These are phyloP conservation scores for Penicillium parvum DNA, from an alignment of 495 filamentous ascomycete genomes.

Conservation along the genomic window DNA sequence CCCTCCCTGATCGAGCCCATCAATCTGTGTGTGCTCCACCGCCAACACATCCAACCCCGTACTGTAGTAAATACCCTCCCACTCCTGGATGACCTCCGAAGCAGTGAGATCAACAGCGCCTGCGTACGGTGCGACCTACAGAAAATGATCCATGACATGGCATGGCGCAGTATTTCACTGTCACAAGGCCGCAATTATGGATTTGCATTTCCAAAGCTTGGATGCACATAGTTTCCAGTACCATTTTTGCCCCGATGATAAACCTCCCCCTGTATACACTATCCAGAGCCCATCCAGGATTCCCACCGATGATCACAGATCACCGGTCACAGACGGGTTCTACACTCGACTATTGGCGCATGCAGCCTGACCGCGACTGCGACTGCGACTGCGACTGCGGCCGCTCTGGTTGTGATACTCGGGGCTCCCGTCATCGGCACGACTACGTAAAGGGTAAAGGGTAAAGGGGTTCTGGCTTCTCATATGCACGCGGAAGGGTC, in stretches of 20 bases:
- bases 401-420: slow-evolving; percentile 21
- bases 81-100: too few species aligned
- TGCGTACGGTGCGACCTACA: slow-evolving; percentile 12
- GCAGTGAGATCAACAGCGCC: too few species aligned
- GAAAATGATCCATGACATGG: neutral
- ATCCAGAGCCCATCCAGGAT: slow-evolving; percentile 1
- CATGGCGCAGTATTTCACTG: neutral
- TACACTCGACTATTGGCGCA: slow-evolving; percentile 25
- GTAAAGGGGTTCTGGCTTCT: neutral
- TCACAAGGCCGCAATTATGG: neutral
- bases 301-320: slow-evolving; percentile 17
- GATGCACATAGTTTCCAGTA: neutral
- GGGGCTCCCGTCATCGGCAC: slow-evolving; percentile 14
- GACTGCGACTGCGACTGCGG: too few species aligned
- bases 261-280: too few species aligned
- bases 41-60: too few species aligned
- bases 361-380: slow-evolving; percentile 25
- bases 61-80: too few species aligned
- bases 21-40: slow-evolving; percentile 16
- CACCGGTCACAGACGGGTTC: slow-evolving; percentile 16
- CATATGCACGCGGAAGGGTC: slow-evolving; percentile 18
- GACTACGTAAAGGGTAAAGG: too few species aligned
- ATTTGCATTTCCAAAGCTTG: neutral
- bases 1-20: slow-evolving; percentile 3
- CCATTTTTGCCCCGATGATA: too few species aligned